Evolutionary conservation across 768 basidiomycete species (phyloP).

Genomic region (Leccinum aurantiacum): DNA sequence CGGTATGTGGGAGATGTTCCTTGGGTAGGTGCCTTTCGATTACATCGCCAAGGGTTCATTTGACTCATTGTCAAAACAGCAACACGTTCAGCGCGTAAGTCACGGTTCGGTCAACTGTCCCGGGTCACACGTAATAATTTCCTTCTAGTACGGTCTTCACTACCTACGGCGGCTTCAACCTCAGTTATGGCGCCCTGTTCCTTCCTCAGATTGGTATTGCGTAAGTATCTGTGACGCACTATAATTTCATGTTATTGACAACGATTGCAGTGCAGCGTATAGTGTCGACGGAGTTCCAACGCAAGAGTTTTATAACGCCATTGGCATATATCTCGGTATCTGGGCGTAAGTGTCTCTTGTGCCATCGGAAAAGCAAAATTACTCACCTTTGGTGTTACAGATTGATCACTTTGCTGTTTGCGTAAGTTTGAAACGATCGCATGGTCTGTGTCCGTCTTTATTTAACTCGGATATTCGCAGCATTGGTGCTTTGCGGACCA

Average conservation of each 20-base stretch:
- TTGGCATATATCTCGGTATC: conserved; percentile 30
- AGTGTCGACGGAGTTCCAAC: conserved; percentile 25
- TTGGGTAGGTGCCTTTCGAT: conserved; percentile 21
- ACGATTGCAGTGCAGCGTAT: conserved; percentile 21
- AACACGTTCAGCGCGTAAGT: conserved; percentile 31
- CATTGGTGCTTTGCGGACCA: conserved; percentile 24
- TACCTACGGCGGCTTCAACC: conserved; percentile 32
- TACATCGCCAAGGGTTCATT: not conserved
- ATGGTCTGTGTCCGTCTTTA: not conserved
- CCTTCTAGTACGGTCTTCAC: conserved; percentile 25
- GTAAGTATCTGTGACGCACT: conserved; percentile 12
- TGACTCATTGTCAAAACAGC: conserved; percentile 15
- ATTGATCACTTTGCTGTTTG: conserved; percentile 27
- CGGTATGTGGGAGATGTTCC: conserved; percentile 35
- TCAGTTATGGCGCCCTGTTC: conserved; percentile 29
- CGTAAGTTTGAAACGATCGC: conserved; percentile 13
- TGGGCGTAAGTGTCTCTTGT: conserved; percentile 21
- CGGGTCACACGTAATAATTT: not conserved
- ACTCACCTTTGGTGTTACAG: conserved; percentile 8
- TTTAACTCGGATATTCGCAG: conserved; percentile 8
- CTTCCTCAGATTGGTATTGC: conserved; percentile 28
- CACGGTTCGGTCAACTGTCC: not conserved
- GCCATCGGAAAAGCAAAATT: not conserved
- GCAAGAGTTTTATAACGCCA: conserved; percentile 25
- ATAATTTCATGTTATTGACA: conserved; percentile 1